Evolutionary conservation across 305 asterid genomes (phyloP).

Genomic region (Coffea humblotiana): DNA sequence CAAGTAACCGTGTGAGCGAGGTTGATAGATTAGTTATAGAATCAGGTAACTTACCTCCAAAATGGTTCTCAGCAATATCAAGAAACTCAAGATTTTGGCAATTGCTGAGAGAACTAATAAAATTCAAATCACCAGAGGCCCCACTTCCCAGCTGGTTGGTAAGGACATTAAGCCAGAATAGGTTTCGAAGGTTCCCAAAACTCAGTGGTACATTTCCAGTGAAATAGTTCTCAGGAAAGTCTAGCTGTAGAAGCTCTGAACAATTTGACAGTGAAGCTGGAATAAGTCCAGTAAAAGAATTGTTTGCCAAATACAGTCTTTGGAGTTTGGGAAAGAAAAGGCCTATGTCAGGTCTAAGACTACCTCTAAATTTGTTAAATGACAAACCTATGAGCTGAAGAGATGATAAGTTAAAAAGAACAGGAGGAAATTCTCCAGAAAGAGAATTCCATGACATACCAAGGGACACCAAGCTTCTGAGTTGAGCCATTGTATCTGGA

Average conservation of each 20-base stretch:
- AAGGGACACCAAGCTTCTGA: slow-evolving; percentile 23
- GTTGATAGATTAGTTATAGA: slow-evolving; percentile 32
- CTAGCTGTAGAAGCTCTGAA: slow-evolving; percentile 26
- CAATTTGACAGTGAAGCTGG: slow-evolving; percentile 36
- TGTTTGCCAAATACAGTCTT: slow-evolving; percentile 25
- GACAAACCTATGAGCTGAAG: slow-evolving; percentile 33
- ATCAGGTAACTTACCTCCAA: slow-evolving; percentile 31
- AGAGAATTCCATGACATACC: slow-evolving; percentile 28
- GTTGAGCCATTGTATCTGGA: slow-evolving; percentile 29
- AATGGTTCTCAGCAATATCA: slow-evolving; percentile 23
- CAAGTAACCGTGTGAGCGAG: slow-evolving; percentile 21
- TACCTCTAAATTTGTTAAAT: slow-evolving; percentile 40
- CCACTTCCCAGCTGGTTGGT: slow-evolving; percentile 27
- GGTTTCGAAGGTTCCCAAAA: slow-evolving; percentile 28
- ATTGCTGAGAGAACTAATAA: slow-evolving; percentile 24
- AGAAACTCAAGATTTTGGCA: slow-evolving; percentile 29
- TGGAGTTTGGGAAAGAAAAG: slow-evolving; percentile 30
- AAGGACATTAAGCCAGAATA: slow-evolving; percentile 13
- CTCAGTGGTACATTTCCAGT: slow-evolving; percentile 28
- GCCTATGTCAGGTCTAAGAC: slow-evolving; percentile 26
- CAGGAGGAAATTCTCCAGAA: slow-evolving; percentile 37
- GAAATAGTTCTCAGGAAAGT: slow-evolving; percentile 30
- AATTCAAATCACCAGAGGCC: slow-evolving; percentile 22
- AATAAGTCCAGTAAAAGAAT: slow-evolving; percentile 29
- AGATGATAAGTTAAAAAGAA: slow-evolving; percentile 38